These are phyloP conservation scores for Crepidotus variabilis DNA, from an alignment of 768 basidiomycete species.

Conservation along the genomic window DNA sequence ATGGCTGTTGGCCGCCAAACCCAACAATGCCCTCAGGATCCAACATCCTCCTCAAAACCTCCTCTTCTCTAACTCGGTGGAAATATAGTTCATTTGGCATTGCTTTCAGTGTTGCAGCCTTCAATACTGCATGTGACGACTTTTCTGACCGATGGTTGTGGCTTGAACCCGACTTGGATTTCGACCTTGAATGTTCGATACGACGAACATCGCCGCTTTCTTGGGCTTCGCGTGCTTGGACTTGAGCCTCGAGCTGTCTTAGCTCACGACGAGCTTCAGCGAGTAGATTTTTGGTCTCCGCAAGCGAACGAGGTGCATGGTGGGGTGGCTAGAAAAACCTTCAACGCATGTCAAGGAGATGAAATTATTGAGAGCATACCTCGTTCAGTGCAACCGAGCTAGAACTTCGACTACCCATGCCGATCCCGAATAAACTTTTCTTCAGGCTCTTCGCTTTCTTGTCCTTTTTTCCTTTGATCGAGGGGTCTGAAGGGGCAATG, in stretches of 20 bases:
- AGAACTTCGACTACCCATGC: neutral
- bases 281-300: conserved; percentile 70
- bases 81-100: neutral
- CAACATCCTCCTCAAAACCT: neutral
- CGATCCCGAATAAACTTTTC: neutral
- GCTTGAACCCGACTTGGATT: conserved; percentile 40
- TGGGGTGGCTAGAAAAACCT: neutral
- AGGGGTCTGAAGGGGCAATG: conserved; percentile 32
- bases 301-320: conserved; percentile 49
- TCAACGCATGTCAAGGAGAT: neutral
- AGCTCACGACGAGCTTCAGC: conserved; percentile 80
- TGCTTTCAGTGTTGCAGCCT: neutral
- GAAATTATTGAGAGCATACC: neutral
- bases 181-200: conserved; percentile 67
- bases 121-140: neutral
- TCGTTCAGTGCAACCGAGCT: neutral
- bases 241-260: conserved; percentile 59
- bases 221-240: conserved; percentile 68
- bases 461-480: neutral
- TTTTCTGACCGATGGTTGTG: neutral
- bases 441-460: neutral
- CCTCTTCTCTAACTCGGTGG: neutral
- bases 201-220: conserved; percentile 75
- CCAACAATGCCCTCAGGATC: neutral
- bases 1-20: neutral